Evolutionary conservation across 306 rosid genomes (phyloP).

Genomic region (Psophocarpus tetragonolobus): DNA sequence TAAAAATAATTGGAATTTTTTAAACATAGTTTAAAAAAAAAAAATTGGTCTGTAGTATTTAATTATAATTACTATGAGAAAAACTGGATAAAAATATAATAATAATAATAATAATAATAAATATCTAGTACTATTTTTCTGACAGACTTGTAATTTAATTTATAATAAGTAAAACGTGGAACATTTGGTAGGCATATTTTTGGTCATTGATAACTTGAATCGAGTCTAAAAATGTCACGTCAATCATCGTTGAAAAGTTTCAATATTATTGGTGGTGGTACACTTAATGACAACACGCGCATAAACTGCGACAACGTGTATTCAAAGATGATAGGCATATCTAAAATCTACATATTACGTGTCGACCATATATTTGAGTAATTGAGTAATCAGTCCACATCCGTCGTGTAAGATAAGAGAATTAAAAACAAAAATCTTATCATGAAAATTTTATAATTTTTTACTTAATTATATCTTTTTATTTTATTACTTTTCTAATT

Average conservation of each 20-base stretch:
- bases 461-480: too few species aligned
- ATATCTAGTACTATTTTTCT: not conserved
- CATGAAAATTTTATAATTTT: not conserved
- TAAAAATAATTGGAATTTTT: too few species aligned
- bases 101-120: too few species aligned
- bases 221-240: not conserved
- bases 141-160: not conserved
- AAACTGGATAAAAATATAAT: too few species aligned
- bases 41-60: too few species aligned
- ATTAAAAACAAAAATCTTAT: not conserved
- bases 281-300: not conserved
- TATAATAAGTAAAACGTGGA: not conserved
- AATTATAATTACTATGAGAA: too few species aligned
- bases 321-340: conserved; percentile 26
- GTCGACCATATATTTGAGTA: not conserved
- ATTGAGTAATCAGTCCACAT: not conserved
- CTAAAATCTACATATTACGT: not conserved
- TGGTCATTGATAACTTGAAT: not conserved
- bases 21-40: too few species aligned
- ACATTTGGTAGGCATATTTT: too few species aligned
- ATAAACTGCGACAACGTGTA: not conserved
- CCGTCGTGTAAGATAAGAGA: not conserved
- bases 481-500: too few species aligned
- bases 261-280: not conserved
- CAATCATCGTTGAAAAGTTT: not conserved